Evolutionary conservation across 163 green algal genomes (phyloP), one percentile per base, ranked within the genome.

Genomic region (Picocystis sp.): DNA sequence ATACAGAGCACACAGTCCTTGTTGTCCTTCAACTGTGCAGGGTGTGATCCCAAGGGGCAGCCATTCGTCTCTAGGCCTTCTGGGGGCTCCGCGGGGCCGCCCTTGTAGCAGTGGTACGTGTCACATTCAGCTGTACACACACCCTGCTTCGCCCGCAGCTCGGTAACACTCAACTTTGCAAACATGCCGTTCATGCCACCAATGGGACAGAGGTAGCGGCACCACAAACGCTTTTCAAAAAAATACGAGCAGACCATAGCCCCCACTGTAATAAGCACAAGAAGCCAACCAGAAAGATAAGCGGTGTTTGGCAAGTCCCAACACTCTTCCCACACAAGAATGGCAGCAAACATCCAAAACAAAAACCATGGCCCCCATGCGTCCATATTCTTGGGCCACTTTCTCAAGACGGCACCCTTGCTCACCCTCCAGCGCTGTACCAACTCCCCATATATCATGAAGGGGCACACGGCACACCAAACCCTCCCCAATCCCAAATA

Each of bases 371-470:
- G 58, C 1, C 81, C 81, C 35, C 57, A 85, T 34, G 51, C 25
- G 50, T 84, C 78, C 13, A 66, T 62, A 72, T 54, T 67, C 35
- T 62, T 56, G 12, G 81, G 81, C 81, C 81, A 92, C 62, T 81
- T 86, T 22, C 63, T 47, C 55, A 92, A 68, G 46, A 62, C 47
- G 1, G 67, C 75, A 0, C 74, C 75, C 17, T 11, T 38, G 11
- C 56, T 53, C 15, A 72, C 47, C 3, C 72, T 55, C 74, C 70
- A 83, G 22, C 55, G 50, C 69, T 88, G 79, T 56, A 76, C 69
- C 15, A 86, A 35, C 68, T 86, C 78, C 2, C 77, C 80, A 49
- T 79, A 89, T 29, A 83, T 83, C 81, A 92, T 92, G 62, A 92
- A 92, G 43, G 81, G 81, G 58, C 81, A 92, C 23, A 92, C 66